Evolutionary conservation across 208 protist genomes (phyloP).

Genomic region (Trypanosoma mega): DNA sequence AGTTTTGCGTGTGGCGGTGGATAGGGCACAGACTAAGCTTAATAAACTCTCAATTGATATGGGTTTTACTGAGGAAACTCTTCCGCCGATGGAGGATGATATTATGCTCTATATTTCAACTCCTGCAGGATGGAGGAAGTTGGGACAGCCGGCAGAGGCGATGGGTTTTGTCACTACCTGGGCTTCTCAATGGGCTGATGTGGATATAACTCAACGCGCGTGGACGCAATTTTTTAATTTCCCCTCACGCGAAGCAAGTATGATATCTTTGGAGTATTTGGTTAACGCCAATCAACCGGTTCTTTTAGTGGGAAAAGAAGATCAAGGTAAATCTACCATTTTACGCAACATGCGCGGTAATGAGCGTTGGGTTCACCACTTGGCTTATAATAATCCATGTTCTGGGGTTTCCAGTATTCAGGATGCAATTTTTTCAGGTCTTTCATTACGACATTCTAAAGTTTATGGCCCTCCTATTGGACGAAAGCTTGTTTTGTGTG

Average conservation of each 20-base stretch:
- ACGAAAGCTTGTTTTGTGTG: constrained; percentile 72
- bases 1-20: constrained; percentile 16
- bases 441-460: constrained; percentile 47
- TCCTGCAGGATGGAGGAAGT: constrained; percentile 65
- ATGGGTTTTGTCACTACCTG: constrained; percentile 22
- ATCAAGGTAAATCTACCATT: constrained; percentile 72
- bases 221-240: constrained; percentile 62
- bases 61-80: constrained; percentile 25
- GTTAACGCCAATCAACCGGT: constrained; percentile 77
- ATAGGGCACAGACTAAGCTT: constrained; percentile 15
- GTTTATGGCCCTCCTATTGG: constrained; percentile 59
- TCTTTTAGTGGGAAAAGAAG: constrained; percentile 44
- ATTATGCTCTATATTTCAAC: constrained; percentile 44
- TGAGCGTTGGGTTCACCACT: constrained; percentile 55
- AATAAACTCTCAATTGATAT: constrained; percentile 21
- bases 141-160: constrained; percentile 40
- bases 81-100: constrained; percentile 30
- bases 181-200: background rate
- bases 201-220: constrained; percentile 35
- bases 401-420: constrained; percentile 50
- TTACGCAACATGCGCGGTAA: constrained; percentile 52
- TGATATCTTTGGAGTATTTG: constrained; percentile 70
- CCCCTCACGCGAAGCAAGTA: constrained; percentile 46
- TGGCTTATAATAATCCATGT: constrained; percentile 46
- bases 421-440: constrained; percentile 47